These are phyloP conservation scores for Ogataea saltuana DNA, from an alignment of 805 yeast species.

Conservation along the genomic window DNA sequence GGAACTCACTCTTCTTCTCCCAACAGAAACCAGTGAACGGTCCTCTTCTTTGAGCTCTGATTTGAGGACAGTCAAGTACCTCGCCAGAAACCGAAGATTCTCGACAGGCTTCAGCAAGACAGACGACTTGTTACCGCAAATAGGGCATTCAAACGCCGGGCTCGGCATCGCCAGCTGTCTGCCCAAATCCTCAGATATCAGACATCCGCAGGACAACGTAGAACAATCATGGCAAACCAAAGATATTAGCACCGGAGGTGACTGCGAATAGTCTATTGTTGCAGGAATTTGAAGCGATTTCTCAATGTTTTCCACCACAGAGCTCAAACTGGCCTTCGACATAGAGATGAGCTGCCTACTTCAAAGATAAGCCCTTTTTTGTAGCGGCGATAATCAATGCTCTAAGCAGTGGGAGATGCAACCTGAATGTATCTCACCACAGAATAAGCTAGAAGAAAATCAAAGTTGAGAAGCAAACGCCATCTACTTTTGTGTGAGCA, in stretches of 20 bases:
- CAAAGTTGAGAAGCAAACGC: not conserved
- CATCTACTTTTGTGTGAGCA: not conserved
- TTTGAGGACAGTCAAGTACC: conserved; percentile 15
- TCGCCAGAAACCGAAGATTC: conserved; percentile 34
- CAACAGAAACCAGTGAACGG: conserved; percentile 5
- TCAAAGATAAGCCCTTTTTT: not conserved
- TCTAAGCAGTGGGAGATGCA: no score
- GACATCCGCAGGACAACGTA: conserved; percentile 43
- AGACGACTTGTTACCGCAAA: conserved; percentile 31
- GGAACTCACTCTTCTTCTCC: conserved; percentile 9
- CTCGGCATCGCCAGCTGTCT: conserved; percentile 22
- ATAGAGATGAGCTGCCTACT: not conserved
- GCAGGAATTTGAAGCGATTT: conserved; percentile 24
- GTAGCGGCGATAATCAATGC: no score
- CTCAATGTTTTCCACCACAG: conserved; percentile 22
- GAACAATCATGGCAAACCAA: conserved; percentile 32
- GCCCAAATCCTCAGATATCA: conserved; percentile 37
- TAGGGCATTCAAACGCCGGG: conserved; percentile 37
- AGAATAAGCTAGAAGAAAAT: no score
- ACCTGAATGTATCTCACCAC: no score
- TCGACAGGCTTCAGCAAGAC: conserved; percentile 35
- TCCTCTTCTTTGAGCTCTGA: conserved; percentile 14
- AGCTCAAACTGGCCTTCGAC: conserved; percentile 1
- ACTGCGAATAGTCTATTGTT: conserved; percentile 25
- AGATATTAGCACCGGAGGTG: conserved; percentile 24